These are phyloP conservation scores for Peronospora destructor DNA, from an alignment of 352 stramenopile genomes.

Conservation along the genomic window DNA sequence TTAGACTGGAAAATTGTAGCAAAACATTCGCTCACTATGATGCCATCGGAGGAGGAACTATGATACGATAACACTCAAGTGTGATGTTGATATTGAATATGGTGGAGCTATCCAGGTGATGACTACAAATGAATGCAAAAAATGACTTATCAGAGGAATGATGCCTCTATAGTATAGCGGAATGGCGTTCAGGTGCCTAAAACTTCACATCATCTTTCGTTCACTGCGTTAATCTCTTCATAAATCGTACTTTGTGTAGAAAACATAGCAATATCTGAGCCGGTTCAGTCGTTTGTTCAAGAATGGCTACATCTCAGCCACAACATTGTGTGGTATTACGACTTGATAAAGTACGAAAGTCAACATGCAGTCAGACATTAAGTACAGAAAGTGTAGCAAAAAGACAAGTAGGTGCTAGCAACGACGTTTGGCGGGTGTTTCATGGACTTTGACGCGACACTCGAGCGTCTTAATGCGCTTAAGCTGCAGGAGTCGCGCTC, in stretches of 20 bases:
- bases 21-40: too few species aligned
- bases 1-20: slow-evolving; percentile 8
- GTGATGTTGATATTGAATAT: too few species aligned
- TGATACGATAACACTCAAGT: too few species aligned
- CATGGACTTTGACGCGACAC: slow-evolving; percentile 60
- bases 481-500: slow-evolving; percentile 46
- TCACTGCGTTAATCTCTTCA: too few species aligned
- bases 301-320: slow-evolving; percentile 1
- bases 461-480: slow-evolving; percentile 66
- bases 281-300: background rate
- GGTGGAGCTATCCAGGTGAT: too few species aligned
- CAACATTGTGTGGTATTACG: background rate
- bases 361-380: slow-evolving; percentile 19
- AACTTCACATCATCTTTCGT: too few species aligned
- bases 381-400: slow-evolving; percentile 11
- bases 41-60: too few species aligned
- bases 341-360: slow-evolving; percentile 18
- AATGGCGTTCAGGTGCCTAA: too few species aligned
- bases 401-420: background rate
- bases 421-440: slow-evolving; percentile 5
- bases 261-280: too few species aligned
- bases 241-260: background rate
- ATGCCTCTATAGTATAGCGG: too few species aligned
- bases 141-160: too few species aligned
- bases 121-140: too few species aligned